Evolutionary conservation across 345 rosid genomes (phyloP).

Genomic region (Rubroshorea leprosula): DNA sequence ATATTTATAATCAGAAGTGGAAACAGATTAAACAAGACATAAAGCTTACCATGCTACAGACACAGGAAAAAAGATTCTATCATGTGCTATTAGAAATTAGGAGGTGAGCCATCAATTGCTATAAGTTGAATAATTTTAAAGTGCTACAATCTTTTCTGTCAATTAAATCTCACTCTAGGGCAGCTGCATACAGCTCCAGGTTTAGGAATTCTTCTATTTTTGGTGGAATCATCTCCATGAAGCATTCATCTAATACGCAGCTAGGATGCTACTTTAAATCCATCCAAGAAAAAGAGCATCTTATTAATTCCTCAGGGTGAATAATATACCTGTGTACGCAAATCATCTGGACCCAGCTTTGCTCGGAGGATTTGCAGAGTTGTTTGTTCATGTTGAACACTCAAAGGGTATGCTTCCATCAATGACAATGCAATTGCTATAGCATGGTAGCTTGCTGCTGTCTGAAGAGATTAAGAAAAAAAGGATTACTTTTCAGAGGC

Average conservation of each 20-base stretch:
- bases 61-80: neutral
- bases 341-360: constrained; percentile 94
- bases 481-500: constrained; percentile 11
- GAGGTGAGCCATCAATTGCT: neutral
- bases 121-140: neutral
- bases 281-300: neutral
- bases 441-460: constrained; percentile 99
- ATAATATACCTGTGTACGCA: constrained; percentile 85
- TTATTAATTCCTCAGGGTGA: neutral
- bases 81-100: neutral
- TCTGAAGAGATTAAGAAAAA: constrained; percentile 41
- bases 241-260: neutral
- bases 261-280: neutral
- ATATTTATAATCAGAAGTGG: neutral
- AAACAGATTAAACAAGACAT: neutral
- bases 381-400: constrained; percentile 98
- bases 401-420: constrained; percentile 97
- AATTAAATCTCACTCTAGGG: neutral
- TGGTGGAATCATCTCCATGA: too few species aligned
- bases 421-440: constrained; percentile 99
- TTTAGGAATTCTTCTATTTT: neutral
- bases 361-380: constrained; percentile 90
- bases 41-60: neutral
- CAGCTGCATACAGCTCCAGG: neutral
- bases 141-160: neutral